phyloP scores from a whole-genome alignment of 1,284 basidiomycete species.

The Caloboletus firmus region DNA sequence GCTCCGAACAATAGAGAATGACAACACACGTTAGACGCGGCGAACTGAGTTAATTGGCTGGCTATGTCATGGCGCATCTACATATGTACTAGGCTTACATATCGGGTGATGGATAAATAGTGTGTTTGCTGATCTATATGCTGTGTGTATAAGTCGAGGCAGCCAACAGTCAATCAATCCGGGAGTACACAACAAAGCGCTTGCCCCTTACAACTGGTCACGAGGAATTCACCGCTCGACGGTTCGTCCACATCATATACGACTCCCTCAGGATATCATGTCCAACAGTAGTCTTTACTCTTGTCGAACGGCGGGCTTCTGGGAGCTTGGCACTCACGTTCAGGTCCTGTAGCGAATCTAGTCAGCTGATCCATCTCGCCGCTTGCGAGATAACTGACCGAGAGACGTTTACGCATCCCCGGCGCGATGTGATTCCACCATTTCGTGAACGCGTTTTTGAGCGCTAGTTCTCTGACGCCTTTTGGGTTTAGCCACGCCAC shows the following conservation, averaged over 20 bases:
- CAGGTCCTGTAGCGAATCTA: slow-evolving; percentile 53
- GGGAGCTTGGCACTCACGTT: slow-evolving; percentile 64
- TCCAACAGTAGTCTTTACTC: slow-evolving; percentile 56
- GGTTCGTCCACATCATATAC: slow-evolving; percentile 83
- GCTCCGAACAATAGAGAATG: slow-evolving; percentile 23
- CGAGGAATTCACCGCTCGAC: slow-evolving; percentile 52
- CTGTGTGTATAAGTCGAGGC: slow-evolving; percentile 10
- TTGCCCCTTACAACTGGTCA: slow-evolving; percentile 3
- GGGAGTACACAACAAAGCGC: not conserved
- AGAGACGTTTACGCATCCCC: slow-evolving; percentile 73
- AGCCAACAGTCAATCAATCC: slow-evolving; percentile 5
- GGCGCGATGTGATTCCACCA: slow-evolving; percentile 86
- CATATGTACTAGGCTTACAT: slow-evolving; percentile 9
- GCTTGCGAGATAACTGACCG: slow-evolving; percentile 48
- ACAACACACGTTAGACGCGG: too few relatives aligned
- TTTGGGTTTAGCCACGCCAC: slow-evolving; percentile 89
- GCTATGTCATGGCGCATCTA: slow-evolving; percentile 3
- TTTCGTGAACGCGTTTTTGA: slow-evolving; percentile 77
- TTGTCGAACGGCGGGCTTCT: slow-evolving; percentile 74
- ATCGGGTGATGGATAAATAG: slow-evolving; percentile 22
- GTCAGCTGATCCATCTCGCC: slow-evolving; percentile 7
- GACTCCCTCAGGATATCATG: slow-evolving; percentile 71
- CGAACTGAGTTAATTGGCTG: too few relatives aligned
- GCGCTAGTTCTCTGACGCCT: slow-evolving; percentile 82
- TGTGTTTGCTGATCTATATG: slow-evolving; percentile 22